These are phyloP conservation scores for Nakataea oryzae DNA, from an alignment of 2,329 filamentous ascomycete species.

Conservation along the genomic window DNA sequence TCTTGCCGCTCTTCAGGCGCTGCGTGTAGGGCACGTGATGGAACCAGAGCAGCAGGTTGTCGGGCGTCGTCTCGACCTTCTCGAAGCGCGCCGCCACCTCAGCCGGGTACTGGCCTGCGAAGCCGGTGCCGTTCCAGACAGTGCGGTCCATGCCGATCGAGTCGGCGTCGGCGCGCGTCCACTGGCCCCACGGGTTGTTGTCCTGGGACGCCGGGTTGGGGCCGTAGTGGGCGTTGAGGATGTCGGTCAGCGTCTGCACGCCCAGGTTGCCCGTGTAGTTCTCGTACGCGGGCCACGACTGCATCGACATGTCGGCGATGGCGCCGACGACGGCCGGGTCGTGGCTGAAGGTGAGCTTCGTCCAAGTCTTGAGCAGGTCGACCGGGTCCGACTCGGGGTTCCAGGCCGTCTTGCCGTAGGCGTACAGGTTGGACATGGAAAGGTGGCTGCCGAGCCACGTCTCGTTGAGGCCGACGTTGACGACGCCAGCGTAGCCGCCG, in stretches of 20 bases:
- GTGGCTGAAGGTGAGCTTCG: conserved; percentile 52
- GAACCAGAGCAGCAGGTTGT: conserved; percentile 62
- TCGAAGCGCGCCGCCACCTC: conserved; percentile 51
- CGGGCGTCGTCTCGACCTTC: conserved; percentile 50
- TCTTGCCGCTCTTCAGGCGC: conserved; percentile 49
- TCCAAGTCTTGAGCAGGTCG: conserved; percentile 53
- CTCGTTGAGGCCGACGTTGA: conserved; percentile 54
- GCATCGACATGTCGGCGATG: conserved; percentile 53
- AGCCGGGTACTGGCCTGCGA: conserved; percentile 53
- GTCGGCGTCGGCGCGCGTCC: conserved; percentile 52
- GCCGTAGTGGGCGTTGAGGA: conserved; percentile 56
- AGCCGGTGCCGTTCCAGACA: conserved; percentile 55
- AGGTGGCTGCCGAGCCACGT: conserved; percentile 63
- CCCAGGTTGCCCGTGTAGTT: conserved; percentile 62
- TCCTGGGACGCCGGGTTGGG: conserved; percentile 58
- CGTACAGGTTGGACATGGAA: conserved; percentile 62
- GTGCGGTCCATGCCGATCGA: conserved; percentile 64
- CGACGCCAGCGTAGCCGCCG: conserved; percentile 51
- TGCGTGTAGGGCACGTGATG: conserved; percentile 63
- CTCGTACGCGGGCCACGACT: conserved; percentile 62
- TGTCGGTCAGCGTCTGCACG: conserved; percentile 59
- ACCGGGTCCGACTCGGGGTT: conserved; percentile 38
- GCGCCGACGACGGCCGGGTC: conserved; percentile 44
- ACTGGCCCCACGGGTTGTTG: conserved; percentile 60
- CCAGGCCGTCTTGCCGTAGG: conserved; percentile 59